Evolutionary conservation across 2,329 filamentous ascomycete species (phyloP), one percentile per base, ranked within the genome.

Genomic region (Phoma sp.): DNA sequence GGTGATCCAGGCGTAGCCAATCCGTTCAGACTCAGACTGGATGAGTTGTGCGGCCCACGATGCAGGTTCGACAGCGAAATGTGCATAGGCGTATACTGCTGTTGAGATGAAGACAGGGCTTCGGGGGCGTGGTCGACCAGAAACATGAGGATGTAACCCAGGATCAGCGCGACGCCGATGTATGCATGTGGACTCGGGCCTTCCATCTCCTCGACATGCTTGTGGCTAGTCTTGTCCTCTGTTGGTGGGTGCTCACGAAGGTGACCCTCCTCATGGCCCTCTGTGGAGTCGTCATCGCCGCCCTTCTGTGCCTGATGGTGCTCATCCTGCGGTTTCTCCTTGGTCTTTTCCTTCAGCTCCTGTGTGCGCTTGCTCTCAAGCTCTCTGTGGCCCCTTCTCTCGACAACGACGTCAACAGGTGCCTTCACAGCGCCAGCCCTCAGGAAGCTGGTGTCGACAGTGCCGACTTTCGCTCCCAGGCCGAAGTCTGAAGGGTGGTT

Each of bases 101-200:
- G 78, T 65, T 87, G 86, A 33, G 90, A 78, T 36, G 68, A 65
- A 3, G 68, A 58, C 7, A 75, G 55, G 8, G 72, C 67, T 61
- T 73, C 52, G 47, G 72, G 66, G 18, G 74, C 57, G 51, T 75
- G 66, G 75, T 99, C 93, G 68, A 99, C 89, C 22, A 99, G 83
- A 71, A 96, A 98, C 95, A 99, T 99, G 61, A 97, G 83, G 52
- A 96, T 86, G 75, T 98, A 99, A 10, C 95, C 95, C 13, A 90
- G 79, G 50, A 96, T 86, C 46, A 99, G 80, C 2, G 93, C 91
- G 48, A 98, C 82, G 4, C 95, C 95, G 54, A 99, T 89, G 76
- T 90, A 95, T 81, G 73, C 92, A 84, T 79, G 86, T 2, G 86
- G 85, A 35, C 65, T 65, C 2, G 62, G 49, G 4, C 55, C 59